These are phyloP conservation scores for Orbilia quercus DNA, from an alignment of 2,329 filamentous ascomycete genomes.

Conservation along the genomic window DNA sequence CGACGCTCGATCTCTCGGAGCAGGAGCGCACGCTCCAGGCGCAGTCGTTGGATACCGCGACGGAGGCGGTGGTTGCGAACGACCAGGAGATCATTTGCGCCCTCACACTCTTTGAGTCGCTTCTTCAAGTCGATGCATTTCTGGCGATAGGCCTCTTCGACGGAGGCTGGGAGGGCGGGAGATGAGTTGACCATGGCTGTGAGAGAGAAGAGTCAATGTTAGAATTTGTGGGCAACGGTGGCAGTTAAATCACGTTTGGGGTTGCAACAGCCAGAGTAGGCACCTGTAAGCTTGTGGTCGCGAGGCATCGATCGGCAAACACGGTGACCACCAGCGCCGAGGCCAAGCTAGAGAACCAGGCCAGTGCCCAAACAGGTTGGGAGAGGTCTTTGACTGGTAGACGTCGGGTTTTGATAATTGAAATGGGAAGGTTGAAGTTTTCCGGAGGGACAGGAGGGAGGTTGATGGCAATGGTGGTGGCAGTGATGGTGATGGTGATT, in stretches of 20 bases:
- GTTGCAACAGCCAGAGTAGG: constrained; percentile 1
- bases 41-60: constrained; percentile 89
- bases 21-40: constrained; percentile 82
- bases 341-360: constrained; percentile 30
- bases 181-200: constrained; percentile 56
- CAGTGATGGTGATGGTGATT: background rate
- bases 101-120: constrained; percentile 89
- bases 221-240: constrained; percentile 6
- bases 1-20: constrained; percentile 78
- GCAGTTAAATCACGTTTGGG: constrained; percentile 9
- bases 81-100: constrained; percentile 85
- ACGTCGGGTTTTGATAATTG: constrained; percentile 13
- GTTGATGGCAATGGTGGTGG: background rate
- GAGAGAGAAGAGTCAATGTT: background rate
- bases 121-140: constrained; percentile 97
- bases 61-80: constrained; percentile 81
- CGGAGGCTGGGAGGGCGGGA: constrained; percentile 80
- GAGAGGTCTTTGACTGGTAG: constrained; percentile 6
- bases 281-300: constrained; percentile 51
- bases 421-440: constrained; percentile 17
- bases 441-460: constrained; percentile 1
- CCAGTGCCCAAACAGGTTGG: constrained; percentile 12
- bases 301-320: constrained; percentile 56
- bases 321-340: constrained; percentile 34
- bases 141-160: constrained; percentile 93